Evolutionary conservation across 2,329 filamentous ascomycete genomes (phyloP), one percentile per base, ranked within the genome.

Genomic region (Cladosporium sp.): DNA sequence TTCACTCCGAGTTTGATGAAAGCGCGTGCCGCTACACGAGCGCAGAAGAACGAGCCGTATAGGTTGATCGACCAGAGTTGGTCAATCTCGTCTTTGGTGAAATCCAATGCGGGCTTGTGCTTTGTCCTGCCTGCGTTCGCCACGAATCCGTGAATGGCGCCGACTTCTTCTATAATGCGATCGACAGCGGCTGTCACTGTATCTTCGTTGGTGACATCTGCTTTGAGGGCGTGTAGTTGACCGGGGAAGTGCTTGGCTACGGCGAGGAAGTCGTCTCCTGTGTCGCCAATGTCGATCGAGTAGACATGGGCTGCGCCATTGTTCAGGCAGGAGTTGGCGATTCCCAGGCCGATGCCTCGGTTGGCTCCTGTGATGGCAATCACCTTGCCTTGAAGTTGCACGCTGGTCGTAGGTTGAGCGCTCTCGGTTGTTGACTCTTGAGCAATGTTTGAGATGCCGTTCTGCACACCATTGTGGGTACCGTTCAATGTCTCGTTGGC

Each of bases 341-440:
- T 74, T 15, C 73, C 73, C 3, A 64, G 36, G 1, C 93, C 93
- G 72, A 96, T 96, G 36, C 92, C 92, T 1, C 92, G 96, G 3
- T 90, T 89, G 66, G 91, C 92, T 69, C 93, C 92, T 0, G 92
- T 96, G 74, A 97, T 92, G 76, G 92, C 90, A 79, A 92, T 92
- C 14, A 89, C 90, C 79, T 95, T 96, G 78, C 86, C 87, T 63
- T 80, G 76, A 66, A 96, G 87, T 24, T 64, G 61, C 54, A 64
- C 47, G 51, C 51, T 47, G 26, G 61, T 64, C 6, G 47, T 52
- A 18, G 59, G 59, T 18, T 32, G 44, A 24, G n/a, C 10, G 32
- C 18, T 32, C 18, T 52, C 44, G 28, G 30, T 36, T 14, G 59
- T n/a, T 24, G 44, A 36, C 26, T 47, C 26, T n/a, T 34, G 41